These are phyloP conservation scores for Aspergillus indologenus DNA, from an alignment of 495 filamentous ascomycete genomes.

Conservation along the genomic window DNA sequence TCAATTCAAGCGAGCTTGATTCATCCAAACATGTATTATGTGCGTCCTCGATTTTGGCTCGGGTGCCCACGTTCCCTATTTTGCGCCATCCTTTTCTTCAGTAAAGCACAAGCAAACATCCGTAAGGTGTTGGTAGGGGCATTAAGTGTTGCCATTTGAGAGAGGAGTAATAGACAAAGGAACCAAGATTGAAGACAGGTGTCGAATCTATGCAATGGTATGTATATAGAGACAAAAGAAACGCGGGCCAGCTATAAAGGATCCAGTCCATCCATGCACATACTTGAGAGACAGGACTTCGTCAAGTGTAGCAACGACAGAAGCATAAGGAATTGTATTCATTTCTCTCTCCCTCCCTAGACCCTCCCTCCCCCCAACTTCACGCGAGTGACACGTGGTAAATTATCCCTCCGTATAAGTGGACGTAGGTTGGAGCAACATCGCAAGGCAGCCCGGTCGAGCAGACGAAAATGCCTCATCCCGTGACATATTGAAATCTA, in stretches of 20 bases:
- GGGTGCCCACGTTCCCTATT: too few species aligned
- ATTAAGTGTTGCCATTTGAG: not conserved
- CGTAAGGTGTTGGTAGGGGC: not conserved
- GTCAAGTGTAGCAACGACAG: conserved; percentile 2
- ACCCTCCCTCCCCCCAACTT: too few species aligned
- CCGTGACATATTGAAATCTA: conserved; percentile 1
- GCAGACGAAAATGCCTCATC: not conserved
- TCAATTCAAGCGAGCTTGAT: not conserved
- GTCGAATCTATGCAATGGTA: conserved; percentile 22
- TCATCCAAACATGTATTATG: not conserved
- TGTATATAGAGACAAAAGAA: conserved; percentile 19
- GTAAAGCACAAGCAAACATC: not conserved
- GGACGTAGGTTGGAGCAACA: not conserved
- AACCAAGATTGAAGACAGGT: not conserved
- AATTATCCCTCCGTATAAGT: not conserved
- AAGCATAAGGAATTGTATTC: conserved; percentile 5
- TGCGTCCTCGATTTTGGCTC: not conserved
- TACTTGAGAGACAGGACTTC: not conserved
- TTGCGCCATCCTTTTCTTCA: not conserved
- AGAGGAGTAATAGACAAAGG: not conserved
- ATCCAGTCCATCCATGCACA: conserved; percentile 15
- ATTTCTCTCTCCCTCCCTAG: too few species aligned
- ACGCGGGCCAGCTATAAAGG: not conserved
- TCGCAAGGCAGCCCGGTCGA: not conserved
- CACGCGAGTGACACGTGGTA: not conserved